Conservation (phyloP, 352 stramenopile species). For the Pythium inflatum region DNA sequence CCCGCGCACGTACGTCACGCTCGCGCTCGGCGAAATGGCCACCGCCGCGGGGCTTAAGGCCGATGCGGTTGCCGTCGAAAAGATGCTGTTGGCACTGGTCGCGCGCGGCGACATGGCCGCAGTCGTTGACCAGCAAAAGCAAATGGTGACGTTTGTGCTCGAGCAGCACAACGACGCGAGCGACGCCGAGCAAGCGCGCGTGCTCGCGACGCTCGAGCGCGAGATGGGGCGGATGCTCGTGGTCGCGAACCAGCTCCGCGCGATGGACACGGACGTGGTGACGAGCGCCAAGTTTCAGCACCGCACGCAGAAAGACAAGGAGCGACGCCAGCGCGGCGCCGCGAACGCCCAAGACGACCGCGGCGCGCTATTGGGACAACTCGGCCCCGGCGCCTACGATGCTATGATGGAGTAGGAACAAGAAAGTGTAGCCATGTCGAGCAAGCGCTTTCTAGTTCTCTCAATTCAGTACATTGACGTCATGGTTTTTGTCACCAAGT, state of each 20-base stretch:
- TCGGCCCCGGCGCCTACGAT: conserved; percentile 50
- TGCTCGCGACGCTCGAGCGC: conserved; percentile 57
- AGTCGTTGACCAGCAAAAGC: conserved; percentile 77
- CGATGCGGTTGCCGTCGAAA: conserved; percentile 49
- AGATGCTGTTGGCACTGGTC: conserved; percentile 66
- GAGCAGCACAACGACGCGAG: conserved; percentile 52
- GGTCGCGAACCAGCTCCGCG: conserved; percentile 69
- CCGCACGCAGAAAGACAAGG: conserved; percentile 77
- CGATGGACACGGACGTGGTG: conserved; percentile 81
- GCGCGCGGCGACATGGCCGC: conserved; percentile 58
- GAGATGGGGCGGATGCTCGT: conserved; percentile 79
- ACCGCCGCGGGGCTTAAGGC: conserved; percentile 48
- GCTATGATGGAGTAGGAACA: conserved; percentile 33
- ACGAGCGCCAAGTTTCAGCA: conserved; percentile 82
- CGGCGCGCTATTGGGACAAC: conserved; percentile 19
- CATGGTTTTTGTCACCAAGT: neutral
- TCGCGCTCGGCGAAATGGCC: conserved; percentile 67
- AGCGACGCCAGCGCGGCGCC: conserved; percentile 49
- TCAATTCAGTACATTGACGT: neutral
- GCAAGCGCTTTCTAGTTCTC: too few species aligned
- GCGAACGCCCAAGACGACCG: conserved; percentile 21
- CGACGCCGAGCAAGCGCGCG: conserved; percentile 43
- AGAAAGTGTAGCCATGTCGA: conserved; percentile 18
- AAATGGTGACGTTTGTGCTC: conserved; percentile 79
- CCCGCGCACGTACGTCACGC: conserved; percentile 78